Percentiles rank a stretch among this genome's conserved stretches.
phyloP scores from a whole-genome alignment of 805 yeast genomes.

The Saccharomycopsis fibuligera region DNA sequence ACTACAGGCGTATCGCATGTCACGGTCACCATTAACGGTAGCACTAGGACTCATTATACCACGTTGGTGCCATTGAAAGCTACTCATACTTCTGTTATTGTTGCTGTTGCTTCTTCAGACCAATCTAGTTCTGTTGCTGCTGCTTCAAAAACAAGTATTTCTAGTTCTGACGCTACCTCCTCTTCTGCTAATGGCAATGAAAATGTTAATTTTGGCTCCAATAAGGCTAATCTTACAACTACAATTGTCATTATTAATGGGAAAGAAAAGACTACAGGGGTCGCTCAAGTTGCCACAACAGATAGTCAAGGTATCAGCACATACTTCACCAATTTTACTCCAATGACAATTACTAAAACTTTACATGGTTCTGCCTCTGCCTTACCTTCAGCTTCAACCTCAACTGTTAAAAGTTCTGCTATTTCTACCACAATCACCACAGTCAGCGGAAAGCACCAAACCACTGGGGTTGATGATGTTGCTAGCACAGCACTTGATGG shows the following conservation, averaged over 20 bases:
- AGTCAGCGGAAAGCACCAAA: slow-evolving; percentile 9
- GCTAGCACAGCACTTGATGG: slow-evolving; percentile 7
- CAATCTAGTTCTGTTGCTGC: slow-evolving; percentile 10
- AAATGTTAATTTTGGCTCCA: no score
- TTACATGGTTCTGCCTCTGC: no score
- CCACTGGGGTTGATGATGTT: slow-evolving; percentile 12
- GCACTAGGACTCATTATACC: slow-evolving; percentile 6
- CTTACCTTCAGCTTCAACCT: no score
- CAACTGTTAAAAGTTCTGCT: no score
- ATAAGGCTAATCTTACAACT: background rate
- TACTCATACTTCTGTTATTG: slow-evolving; percentile 38
- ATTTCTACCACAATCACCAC: no score
- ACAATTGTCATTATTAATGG: background rate
- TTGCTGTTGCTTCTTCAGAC: slow-evolving; percentile 25
- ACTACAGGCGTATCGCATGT: slow-evolving; percentile 25
- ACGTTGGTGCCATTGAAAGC: slow-evolving; percentile 10
- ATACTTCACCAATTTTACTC: no score
- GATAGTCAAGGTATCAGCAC: no score
- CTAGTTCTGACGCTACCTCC: slow-evolving; percentile 11
- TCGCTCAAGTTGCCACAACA: no score
- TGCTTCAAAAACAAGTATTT: slow-evolving; percentile 18
- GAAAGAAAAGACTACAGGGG: no score
- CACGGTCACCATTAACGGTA: slow-evolving; percentile 7
- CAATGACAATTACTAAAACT: no score
- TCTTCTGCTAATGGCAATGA: background rate